These are phyloP conservation scores for Cadophora luteo-olivacea DNA, from an alignment of 2,329 filamentous ascomycete species.

Conservation along the genomic window DNA sequence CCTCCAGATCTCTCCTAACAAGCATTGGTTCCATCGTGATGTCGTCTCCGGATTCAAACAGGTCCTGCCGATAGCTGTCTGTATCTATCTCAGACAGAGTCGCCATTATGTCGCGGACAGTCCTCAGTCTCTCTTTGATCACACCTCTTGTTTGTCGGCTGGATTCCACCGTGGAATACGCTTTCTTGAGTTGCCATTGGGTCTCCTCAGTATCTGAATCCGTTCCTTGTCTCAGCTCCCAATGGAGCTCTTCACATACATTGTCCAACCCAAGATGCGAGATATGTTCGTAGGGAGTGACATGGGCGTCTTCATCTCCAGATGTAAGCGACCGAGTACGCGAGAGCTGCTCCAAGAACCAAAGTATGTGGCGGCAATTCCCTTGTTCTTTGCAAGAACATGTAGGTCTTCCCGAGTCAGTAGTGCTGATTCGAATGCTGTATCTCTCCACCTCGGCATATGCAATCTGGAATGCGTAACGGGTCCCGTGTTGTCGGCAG, in stretches of 20 bases:
- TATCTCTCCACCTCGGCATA: constrained; percentile 38
- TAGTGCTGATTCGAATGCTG: constrained; percentile 37
- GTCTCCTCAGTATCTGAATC: constrained; percentile 34
- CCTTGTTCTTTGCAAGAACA: constrained; percentile 35
- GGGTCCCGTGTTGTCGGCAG: constrained; percentile 35
- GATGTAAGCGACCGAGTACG: constrained; percentile 17
- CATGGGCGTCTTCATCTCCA: background rate
- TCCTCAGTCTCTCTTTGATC: constrained; percentile 30
- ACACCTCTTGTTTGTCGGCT: constrained; percentile 30
- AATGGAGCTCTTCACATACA: constrained; percentile 39
- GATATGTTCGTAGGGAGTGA: constrained; percentile 37
- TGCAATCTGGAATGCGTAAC: constrained; percentile 42
- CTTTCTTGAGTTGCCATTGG: constrained; percentile 39
- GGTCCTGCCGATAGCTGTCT: constrained; percentile 36
- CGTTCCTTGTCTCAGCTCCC: constrained; percentile 38
- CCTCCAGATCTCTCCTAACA: constrained; percentile 37
- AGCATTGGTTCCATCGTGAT: constrained; percentile 31
- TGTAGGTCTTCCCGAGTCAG: constrained; percentile 25
- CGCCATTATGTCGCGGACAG: constrained; percentile 42
- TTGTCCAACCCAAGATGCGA: constrained; percentile 35
- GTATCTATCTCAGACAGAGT: constrained; percentile 35
- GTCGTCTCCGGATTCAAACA: constrained; percentile 35
- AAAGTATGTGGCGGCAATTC: constrained; percentile 37
- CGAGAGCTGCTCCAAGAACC: constrained; percentile 37
- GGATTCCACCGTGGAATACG: constrained; percentile 18